A percentile compares a stretch with the other conserved stretches of the same genome.
These are phyloP conservation scores for Amyloporia xantha DNA, from an alignment of 768 basidiomycete genomes.

Conservation along the genomic window DNA sequence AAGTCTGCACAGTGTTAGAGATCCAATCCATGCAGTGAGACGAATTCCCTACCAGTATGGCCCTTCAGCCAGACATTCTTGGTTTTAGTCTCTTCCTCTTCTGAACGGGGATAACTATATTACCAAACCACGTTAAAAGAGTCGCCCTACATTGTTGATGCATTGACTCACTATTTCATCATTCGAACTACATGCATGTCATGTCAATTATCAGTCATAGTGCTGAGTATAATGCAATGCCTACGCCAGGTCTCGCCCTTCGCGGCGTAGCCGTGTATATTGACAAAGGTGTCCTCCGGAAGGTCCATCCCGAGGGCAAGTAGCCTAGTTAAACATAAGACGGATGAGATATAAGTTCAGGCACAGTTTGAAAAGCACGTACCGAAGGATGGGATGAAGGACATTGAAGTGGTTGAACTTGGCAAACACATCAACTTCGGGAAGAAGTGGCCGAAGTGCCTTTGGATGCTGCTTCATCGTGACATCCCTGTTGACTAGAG, in stretches of 20 bases:
- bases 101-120: constrained; percentile 25
- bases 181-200: constrained; percentile 8
- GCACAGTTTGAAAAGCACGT: constrained; percentile 9
- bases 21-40: neutral
- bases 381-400: constrained; percentile 41
- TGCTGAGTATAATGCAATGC: neutral
- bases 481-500: constrained; percentile 43
- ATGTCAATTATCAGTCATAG: neutral
- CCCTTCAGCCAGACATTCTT: too few species aligned
- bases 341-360: neutral
- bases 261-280: too few species aligned
- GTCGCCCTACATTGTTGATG: neutral
- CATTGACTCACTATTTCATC: constrained; percentile 14
- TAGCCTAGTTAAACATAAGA: constrained; percentile 12
- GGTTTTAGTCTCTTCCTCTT: constrained; percentile 25
- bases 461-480: constrained; percentile 43
- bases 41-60: neutral
- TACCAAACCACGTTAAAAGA: neutral
- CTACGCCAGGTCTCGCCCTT: too few species aligned
- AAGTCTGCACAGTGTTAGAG: neutral
- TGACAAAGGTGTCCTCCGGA: constrained; percentile 27
- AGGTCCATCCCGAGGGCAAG: constrained; percentile 28
- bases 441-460: constrained; percentile 42
- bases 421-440: constrained; percentile 44
- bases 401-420: constrained; percentile 43